These are phyloP conservation scores for Tetradesmus obliquus DNA, from an alignment of 139 green algal genomes.

Conservation along the genomic window DNA sequence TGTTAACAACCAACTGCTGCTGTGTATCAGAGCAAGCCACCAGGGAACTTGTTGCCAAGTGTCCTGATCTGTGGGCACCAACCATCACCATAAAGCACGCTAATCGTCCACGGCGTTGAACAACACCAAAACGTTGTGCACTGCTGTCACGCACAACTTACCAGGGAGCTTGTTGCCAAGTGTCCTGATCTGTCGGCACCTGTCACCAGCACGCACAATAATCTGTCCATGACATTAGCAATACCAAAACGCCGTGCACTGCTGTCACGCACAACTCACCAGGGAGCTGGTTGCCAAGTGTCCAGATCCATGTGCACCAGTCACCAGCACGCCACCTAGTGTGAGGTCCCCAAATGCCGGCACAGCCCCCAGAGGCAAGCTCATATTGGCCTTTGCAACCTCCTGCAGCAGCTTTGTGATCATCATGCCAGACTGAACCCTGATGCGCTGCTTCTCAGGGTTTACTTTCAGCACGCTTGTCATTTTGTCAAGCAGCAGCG, in stretches of 20 bases:
- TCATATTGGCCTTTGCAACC: constrained; percentile 27
- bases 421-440: constrained; percentile 43
- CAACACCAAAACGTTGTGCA: no score
- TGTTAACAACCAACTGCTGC: no score
- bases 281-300: neutral
- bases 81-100: constrained; percentile 23
- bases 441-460: neutral
- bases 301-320: constrained; percentile 36
- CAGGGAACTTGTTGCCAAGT: neutral
- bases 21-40: neutral
- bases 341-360: constrained; percentile 45
- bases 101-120: no score
- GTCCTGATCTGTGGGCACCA: constrained; percentile 23
- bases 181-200: constrained; percentile 27
- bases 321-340: constrained; percentile 43
- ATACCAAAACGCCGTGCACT: no score
- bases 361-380: constrained; percentile 23
- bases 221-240: no score
- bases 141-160: neutral
- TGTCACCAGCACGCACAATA: constrained; percentile 27
- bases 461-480: constrained; percentile 19
- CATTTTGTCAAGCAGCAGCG: constrained; percentile 35
- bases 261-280: neutral
- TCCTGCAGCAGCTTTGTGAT: constrained; percentile 35
- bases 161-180: neutral